Percentiles rank a stretch among this genome's conserved stretches.
phyloP scores from a whole-genome alignment of 352 stramenopile species.

The Globisporangium ultimum region DNA sequence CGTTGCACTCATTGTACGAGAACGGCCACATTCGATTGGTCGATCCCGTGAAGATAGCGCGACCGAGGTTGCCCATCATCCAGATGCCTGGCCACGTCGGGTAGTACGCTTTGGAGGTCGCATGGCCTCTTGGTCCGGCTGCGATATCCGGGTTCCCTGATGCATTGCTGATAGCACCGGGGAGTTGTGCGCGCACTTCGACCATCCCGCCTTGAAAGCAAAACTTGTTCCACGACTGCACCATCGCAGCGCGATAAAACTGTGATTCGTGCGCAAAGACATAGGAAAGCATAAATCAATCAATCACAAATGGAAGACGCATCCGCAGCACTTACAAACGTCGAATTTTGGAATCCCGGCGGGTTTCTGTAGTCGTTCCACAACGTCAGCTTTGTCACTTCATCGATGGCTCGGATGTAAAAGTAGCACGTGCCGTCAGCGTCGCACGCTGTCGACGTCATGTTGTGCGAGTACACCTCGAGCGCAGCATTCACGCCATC shows the following conservation, averaged over 20 bases:
- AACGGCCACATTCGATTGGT: no score
- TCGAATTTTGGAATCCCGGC: constrained; percentile 39
- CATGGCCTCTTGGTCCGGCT: constrained; percentile 17
- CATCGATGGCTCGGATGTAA: constrained; percentile 45
- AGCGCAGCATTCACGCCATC: constrained; percentile 73
- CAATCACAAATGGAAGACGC: constrained; percentile 66
- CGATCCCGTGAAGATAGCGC: no score
- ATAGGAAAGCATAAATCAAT: constrained; percentile 79
- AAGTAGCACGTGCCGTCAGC: constrained; percentile 51
- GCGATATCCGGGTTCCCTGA: constrained; percentile 44
- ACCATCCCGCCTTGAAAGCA: no score
- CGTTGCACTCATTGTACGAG: no score
- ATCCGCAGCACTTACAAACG: constrained; percentile 24
- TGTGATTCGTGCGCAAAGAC: constrained; percentile 26
- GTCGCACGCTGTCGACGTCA: constrained; percentile 58
- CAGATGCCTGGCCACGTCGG: no score
- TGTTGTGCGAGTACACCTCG: constrained; percentile 71
- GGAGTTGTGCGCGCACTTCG: constrained; percentile 85
- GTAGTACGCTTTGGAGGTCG: constrained; percentile 61
- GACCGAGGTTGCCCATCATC: no score
- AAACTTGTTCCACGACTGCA: no score
- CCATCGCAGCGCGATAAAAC: constrained; percentile 70
- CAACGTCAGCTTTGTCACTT: constrained; percentile 36
- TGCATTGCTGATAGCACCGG: constrained; percentile 60
- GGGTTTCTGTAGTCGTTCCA: constrained; percentile 63